Conservation (phyloP, 2,329 filamentous ascomycete species). For the Aspergillus thermomutatus region DNA sequence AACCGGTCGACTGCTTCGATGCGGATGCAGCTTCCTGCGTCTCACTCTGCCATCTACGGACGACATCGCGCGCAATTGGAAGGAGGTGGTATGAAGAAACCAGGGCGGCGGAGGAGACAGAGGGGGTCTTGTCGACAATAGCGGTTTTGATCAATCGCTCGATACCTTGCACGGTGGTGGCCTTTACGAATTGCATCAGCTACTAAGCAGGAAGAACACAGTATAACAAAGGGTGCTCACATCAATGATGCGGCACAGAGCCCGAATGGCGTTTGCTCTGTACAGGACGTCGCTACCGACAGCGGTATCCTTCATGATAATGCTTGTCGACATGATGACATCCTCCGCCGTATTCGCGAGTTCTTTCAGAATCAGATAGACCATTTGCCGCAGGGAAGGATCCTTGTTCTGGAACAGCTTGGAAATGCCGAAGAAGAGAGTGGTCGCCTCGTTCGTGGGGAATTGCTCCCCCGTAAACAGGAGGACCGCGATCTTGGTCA, state of each 20-base stretch:
- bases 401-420: slow-evolving; percentile 99
- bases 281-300: slow-evolving; percentile 92
- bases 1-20: slow-evolving; percentile 82
- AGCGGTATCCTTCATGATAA: slow-evolving; percentile 99
- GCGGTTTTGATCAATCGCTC: slow-evolving; percentile 98
- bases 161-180: slow-evolving; percentile 93
- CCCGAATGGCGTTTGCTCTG: slow-evolving; percentile 91
- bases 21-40: slow-evolving; percentile 94
- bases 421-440: slow-evolving; percentile 97
- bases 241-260: slow-evolving; percentile 94
- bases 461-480: slow-evolving; percentile 97
- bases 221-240: slow-evolving; percentile 49
- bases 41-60: slow-evolving; percentile 96
- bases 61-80: slow-evolving; percentile 91
- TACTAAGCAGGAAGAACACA: not conserved
- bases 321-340: slow-evolving; percentile 99
- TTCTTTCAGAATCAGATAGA: slow-evolving; percentile 97
- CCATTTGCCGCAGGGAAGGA: slow-evolving; percentile 96
- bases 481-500: slow-evolving; percentile 95
- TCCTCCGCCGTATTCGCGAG: slow-evolving; percentile 92
- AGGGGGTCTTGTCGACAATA: slow-evolving; percentile 98
- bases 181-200: slow-evolving; percentile 47
- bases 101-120: slow-evolving; percentile 90
- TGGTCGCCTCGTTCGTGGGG: slow-evolving; percentile 94
- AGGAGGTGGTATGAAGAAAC: slow-evolving; percentile 97